A percentile compares a stretch with the other conserved stretches of the same genome.
Evolutionary conservation across 1,139 yeast species (phyloP).

Genomic region (Keqinozyma sinolaborantium): DNA sequence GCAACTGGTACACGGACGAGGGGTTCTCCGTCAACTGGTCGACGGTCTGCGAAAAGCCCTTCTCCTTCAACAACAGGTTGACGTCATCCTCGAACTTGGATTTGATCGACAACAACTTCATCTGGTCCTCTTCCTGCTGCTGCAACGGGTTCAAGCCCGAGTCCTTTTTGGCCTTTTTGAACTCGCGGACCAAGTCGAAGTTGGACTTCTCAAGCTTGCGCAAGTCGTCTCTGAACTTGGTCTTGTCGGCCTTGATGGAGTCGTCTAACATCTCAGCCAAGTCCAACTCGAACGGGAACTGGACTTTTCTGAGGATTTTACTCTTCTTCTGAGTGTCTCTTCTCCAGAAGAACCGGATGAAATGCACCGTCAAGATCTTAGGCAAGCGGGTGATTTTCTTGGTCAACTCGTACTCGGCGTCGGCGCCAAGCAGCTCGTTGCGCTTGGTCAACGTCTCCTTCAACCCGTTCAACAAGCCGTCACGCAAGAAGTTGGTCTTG

Average conservation of each 20-base stretch:
- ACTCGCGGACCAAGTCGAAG: constrained; percentile 68
- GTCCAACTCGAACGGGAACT: constrained; percentile 91
- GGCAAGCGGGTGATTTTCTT: constrained; percentile 80
- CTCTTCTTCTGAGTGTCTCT: constrained; percentile 87
- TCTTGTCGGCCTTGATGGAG: constrained; percentile 61
- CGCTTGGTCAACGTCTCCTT: constrained; percentile 75
- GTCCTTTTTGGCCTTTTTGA: constrained; percentile 63
- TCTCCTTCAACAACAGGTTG: constrained; percentile 33
- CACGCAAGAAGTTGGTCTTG: constrained; percentile 82
- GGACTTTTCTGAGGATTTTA: constrained; percentile 88
- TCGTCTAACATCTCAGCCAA: constrained; percentile 82
- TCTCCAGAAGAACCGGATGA: constrained; percentile 94
- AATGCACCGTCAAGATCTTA: constrained; percentile 83
- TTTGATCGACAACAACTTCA: constrained; percentile 44
- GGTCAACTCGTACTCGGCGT: constrained; percentile 66
- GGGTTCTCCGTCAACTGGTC: constrained; percentile 70
- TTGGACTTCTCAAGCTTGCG: constrained; percentile 75
- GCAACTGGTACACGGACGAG: constrained; percentile 79
- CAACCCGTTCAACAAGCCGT: constrained; percentile 75
- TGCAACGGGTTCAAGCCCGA: constrained; percentile 31
- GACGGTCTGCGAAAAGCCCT: constrained; percentile 18
- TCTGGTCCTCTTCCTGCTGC: constrained; percentile 45
- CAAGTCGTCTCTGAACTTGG: constrained; percentile 72
- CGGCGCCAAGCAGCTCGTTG: constrained; percentile 63
- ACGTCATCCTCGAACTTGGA: constrained; percentile 45